A percentile compares a stretch with the other conserved stretches of the same genome.
Conservation (phyloP, 1,139 yeast genomes). For the Suhomyces maxii region DNA sequence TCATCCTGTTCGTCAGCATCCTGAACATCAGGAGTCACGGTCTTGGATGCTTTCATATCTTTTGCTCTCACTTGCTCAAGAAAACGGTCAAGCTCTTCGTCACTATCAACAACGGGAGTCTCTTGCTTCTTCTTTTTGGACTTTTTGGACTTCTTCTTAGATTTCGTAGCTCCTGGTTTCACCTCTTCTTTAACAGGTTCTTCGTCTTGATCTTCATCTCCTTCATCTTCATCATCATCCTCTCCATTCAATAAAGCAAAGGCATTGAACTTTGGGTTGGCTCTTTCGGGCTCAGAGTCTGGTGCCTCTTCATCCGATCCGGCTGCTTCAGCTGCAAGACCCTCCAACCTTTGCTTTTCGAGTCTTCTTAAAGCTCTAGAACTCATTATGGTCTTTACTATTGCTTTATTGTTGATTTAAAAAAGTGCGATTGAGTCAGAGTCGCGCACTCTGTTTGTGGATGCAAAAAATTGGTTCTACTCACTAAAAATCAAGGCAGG, state of each 20-base stretch:
- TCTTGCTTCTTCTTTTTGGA: slow-evolving; percentile 6
- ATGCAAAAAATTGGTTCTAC: slow-evolving; percentile 2
- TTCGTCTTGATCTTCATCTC: slow-evolving; percentile 22
- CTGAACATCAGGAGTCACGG: neutral
- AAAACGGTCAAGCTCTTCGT: slow-evolving; percentile 44
- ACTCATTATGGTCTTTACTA: slow-evolving; percentile 47
- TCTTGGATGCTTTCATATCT: slow-evolving; percentile 24
- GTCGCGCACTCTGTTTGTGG: slow-evolving; percentile 9
- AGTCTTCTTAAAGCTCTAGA: slow-evolving; percentile 63
- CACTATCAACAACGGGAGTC: slow-evolving; percentile 24
- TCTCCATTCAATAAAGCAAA: slow-evolving; percentile 53
- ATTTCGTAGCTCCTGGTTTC: slow-evolving; percentile 13
- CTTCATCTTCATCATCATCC: slow-evolving; percentile 34
- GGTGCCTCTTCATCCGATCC: slow-evolving; percentile 8
- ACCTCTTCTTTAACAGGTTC: slow-evolving; percentile 14
- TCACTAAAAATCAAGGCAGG: too few species aligned
- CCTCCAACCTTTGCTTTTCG: slow-evolving; percentile 44
- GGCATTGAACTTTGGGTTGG: slow-evolving; percentile 41
- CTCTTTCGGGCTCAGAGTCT: slow-evolving; percentile 9
- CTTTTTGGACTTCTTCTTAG: slow-evolving; percentile 24
- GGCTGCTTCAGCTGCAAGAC: slow-evolving; percentile 8
- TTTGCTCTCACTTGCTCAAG: slow-evolving; percentile 35
- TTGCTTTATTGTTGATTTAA: neutral
- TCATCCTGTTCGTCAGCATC: slow-evolving; percentile 21
- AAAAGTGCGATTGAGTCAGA: neutral